Conservation (phyloP, 768 basidiomycete species). For the Strobilomyces echinocephalus region DNA sequence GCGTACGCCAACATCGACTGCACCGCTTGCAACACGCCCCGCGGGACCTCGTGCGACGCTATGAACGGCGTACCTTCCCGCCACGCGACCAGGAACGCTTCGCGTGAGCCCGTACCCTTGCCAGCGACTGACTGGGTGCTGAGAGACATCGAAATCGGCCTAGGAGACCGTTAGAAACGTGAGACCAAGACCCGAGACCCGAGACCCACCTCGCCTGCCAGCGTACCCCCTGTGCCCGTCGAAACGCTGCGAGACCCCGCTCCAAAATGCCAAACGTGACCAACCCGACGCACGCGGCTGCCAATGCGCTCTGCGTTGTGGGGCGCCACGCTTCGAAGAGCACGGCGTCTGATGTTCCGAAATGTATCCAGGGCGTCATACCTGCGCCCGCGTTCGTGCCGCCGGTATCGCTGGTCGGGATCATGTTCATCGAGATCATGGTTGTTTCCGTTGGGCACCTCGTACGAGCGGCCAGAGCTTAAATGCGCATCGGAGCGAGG, state of each 20-base stretch:
- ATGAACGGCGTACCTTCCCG: conserved; percentile 49
- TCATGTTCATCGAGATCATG: conserved; percentile 5
- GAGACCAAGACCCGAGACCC: neutral
- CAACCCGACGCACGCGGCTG: conserved; percentile 70
- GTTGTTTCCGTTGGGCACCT: too few species aligned
- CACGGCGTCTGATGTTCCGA: conserved; percentile 58
- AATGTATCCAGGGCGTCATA: conserved; percentile 58
- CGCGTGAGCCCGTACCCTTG: conserved; percentile 1
- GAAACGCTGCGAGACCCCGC: conserved; percentile 58
- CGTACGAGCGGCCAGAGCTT: too few species aligned
- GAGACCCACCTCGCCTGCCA: conserved; percentile 55
- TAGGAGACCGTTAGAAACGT: neutral
- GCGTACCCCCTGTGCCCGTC: conserved; percentile 45
- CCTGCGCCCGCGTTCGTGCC: conserved; percentile 39
- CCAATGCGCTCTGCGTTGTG: conserved; percentile 59
- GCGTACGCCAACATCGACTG: conserved; percentile 63
- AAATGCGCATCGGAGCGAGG: too few species aligned
- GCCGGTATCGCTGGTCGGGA: neutral
- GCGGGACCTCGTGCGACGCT: conserved; percentile 60
- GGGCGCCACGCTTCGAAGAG: conserved; percentile 68
- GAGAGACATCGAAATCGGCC: conserved; percentile 3
- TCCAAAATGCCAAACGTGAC: conserved; percentile 65
- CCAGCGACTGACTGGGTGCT: neutral
- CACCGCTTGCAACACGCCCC: conserved; percentile 62
- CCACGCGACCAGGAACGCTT: conserved; percentile 5